Evolutionary conservation across 2,329 filamentous ascomycete genomes (phyloP).

Genomic region (Colletotrichum musae): DNA sequence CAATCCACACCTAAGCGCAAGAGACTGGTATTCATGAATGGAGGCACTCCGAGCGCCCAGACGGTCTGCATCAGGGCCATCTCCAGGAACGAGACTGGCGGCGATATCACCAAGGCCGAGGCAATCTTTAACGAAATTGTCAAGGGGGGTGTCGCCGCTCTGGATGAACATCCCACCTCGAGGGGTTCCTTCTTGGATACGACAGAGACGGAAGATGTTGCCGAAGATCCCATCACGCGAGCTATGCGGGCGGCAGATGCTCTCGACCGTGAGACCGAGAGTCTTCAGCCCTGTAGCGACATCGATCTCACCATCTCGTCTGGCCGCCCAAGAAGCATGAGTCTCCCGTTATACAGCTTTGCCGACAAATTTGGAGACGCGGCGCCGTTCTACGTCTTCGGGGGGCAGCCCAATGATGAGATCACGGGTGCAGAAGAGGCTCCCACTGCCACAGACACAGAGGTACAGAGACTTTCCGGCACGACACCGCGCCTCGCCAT

Average conservation of each 20-base stretch:
- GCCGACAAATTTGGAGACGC: slow-evolving; percentile 59
- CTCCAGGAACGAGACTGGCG: slow-evolving; percentile 65
- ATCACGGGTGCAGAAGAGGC: neutral
- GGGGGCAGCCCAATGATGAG: slow-evolving; percentile 45
- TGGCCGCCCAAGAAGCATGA: slow-evolving; percentile 62
- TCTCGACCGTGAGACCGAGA: slow-evolving; percentile 69
- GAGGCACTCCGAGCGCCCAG: slow-evolving; percentile 69
- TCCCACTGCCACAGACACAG: neutral
- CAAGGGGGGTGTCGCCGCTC: slow-evolving; percentile 63
- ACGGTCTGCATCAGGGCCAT: slow-evolving; percentile 69
- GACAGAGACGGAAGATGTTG: slow-evolving; percentile 21
- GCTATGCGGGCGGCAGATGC: slow-evolving; percentile 73
- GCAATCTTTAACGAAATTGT: slow-evolving; percentile 64
- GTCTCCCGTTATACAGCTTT: slow-evolving; percentile 63
- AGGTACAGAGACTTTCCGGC: neutral
- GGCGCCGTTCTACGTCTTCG: slow-evolving; percentile 65
- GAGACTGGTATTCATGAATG: slow-evolving; percentile 72
- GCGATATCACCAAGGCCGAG: slow-evolving; percentile 65
- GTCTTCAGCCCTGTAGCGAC: slow-evolving; percentile 64
- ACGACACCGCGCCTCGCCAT: slow-evolving; percentile 47
- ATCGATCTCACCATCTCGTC: slow-evolving; percentile 60
- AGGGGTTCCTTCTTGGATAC: slow-evolving; percentile 21
- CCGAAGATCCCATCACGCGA: slow-evolving; percentile 65
- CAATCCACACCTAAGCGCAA: slow-evolving; percentile 62
- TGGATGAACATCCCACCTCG: slow-evolving; percentile 43